These are phyloP conservation scores for Curvularia eragrostidis DNA, from an alignment of 2,329 filamentous ascomycete species.

Conservation along the genomic window DNA sequence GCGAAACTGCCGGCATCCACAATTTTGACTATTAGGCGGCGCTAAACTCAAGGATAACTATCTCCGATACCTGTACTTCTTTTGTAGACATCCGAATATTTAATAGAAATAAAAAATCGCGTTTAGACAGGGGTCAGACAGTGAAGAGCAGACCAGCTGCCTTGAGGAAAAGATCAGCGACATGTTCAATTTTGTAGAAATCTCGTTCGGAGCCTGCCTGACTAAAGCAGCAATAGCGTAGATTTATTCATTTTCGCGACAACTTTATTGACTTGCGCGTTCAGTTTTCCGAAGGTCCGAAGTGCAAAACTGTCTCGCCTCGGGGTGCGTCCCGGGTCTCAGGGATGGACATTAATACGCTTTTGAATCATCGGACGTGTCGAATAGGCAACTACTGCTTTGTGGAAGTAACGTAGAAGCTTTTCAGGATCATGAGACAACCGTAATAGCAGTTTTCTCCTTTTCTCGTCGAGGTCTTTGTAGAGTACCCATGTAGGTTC, in stretches of 20 bases:
- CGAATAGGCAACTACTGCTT: conserved; percentile 14
- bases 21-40: neutral
- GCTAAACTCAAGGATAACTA: neutral
- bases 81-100: neutral
- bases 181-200: neutral
- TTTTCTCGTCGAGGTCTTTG: conserved; percentile 12
- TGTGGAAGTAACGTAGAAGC: conserved; percentile 16
- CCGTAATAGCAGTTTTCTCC: conserved; percentile 7
- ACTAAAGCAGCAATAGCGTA: neutral
- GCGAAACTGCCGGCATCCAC: neutral
- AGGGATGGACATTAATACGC: conserved; percentile 8
- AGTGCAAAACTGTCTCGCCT: conserved; percentile 5
- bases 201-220: neutral
- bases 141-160: neutral
- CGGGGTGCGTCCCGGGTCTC: neutral
- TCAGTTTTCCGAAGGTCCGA: neutral
- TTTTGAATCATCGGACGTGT: conserved; percentile 8
- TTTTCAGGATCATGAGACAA: conserved; percentile 9
- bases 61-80: neutral
- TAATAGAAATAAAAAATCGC: neutral
- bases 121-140: neutral
- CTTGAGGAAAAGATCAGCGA: neutral
- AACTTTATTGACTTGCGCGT: neutral
- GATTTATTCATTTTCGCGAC: neutral
- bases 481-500: conserved; percentile 23